Evolutionary conservation across 106 monocot species (phyloP), one percentile per base, ranked within the genome.

Genomic region (Hemerocallis citrina): DNA sequence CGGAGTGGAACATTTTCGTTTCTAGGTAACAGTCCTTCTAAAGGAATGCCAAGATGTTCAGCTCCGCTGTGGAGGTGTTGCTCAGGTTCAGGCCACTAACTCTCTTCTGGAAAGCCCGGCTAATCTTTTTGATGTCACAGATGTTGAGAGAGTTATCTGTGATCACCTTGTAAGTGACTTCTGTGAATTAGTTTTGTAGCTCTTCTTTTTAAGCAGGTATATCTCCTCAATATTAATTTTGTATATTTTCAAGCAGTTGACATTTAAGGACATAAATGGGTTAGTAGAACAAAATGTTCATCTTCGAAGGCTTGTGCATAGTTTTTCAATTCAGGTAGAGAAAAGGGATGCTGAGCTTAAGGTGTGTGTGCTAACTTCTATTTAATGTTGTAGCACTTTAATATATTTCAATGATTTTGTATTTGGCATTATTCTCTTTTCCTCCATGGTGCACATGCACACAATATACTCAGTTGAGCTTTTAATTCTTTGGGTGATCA

Each of bases 31-130:
- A n/a, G 55, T 98, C 22, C 80, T 98, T n/a, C 72, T 98, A 25
- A 98, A 98, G 65, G 98, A 98, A 66, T 98, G 91, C 60, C 84
- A 85, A 70, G 98, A 98, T 77, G 69, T 88, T 75, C 98, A 98
- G 73, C 68, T 92, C 58, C 83, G 90, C 17, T 96, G 88, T 71
- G 88, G 96, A 7, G 74, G 58, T 32, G 35, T 21, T 17, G 9
- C 47, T 62, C 65, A 64, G 32, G 27, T 28, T 49, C 22, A 28
- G 52, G 15, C 29, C 20, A 57, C 62, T 57, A 41, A 57, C 62
- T 57, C 72, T 59, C 55, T 62, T 63, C 59, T 14, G 35, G n/a
- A 52, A 34, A 63, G 24, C 61, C 36, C 67, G 38, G 21, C 25
- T 44, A 73, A 52, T 71, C 16, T 22, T 52, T 52, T 40, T 42